phyloP scores from a whole-genome alignment of 495 filamentous ascomycete species.

The Podospora conica region DNA sequence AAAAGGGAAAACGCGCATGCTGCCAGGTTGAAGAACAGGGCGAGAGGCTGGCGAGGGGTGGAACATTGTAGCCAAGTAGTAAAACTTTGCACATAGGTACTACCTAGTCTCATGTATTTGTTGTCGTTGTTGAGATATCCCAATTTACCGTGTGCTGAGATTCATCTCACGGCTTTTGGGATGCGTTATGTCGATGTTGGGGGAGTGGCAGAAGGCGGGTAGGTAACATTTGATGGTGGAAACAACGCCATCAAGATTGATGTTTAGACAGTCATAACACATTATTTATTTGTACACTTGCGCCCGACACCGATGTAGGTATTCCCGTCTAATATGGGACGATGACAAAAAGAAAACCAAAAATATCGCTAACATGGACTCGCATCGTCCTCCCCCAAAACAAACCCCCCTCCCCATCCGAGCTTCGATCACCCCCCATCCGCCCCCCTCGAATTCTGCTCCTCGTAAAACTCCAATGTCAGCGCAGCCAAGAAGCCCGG shows the following conservation, averaged over 20 bases:
- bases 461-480: constrained; percentile 89
- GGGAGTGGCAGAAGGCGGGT: background rate
- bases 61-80: background rate
- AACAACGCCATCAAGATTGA: no score
- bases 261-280: no score
- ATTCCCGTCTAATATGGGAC: no score
- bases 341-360: no score
- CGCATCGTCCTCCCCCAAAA: background rate
- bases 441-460: constrained; percentile 37
- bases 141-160: background rate
- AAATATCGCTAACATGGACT: no score
- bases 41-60: background rate
- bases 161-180: no score
- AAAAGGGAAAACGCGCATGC: background rate
- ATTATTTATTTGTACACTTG: no score
- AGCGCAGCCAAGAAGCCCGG: constrained; percentile 86
- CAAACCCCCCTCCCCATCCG: background rate
- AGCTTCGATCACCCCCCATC: background rate
- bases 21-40: background rate
- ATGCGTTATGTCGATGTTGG: background rate
- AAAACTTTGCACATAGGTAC: background rate
- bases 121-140: background rate
- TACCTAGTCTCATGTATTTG: background rate
- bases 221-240: no score
- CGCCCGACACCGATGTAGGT: no score